Percentiles rank a stretch among this genome's conserved stretches.
phyloP scores from a whole-genome alignment of 2,329 filamentous ascomycete species.

The Apiospora malaysiana region DNA sequence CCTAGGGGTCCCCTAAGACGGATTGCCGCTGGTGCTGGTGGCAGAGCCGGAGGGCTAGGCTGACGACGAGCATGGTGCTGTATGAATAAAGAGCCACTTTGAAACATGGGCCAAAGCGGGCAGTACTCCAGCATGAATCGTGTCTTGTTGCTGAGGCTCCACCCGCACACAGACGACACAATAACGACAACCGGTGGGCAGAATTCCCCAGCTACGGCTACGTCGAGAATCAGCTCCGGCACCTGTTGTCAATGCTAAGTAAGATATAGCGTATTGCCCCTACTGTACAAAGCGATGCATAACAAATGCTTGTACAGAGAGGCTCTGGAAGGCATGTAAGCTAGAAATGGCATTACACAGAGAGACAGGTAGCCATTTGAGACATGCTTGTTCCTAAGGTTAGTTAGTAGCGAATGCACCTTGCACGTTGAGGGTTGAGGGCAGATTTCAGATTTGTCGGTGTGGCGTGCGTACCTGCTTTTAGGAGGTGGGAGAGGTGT shows the following conservation, averaged over 20 bases:
- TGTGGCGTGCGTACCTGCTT: conserved; percentile 16
- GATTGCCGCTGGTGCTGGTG: background rate
- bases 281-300: background rate
- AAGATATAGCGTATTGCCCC: background rate
- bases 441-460: conserved; percentile 15
- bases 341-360: background rate
- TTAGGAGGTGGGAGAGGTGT: conserved; percentile 9
- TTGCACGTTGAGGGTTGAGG: background rate
- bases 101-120: conserved; percentile 16
- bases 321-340: background rate
- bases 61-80: conserved; percentile 1
- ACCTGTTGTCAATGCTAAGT: background rate
- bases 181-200: conserved; percentile 3
- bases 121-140: conserved; percentile 17
- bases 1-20: background rate
- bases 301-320: no score
- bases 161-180: conserved; percentile 2
- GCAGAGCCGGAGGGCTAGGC: background rate
- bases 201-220: background rate
- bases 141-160: conserved; percentile 8
- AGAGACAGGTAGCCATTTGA: background rate
- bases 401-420: background rate
- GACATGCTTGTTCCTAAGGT: background rate
- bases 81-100: conserved; percentile 16
- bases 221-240: background rate